phyloP scores from a whole-genome alignment of 345 rosid species.

The Lepidium africanum region DNA sequence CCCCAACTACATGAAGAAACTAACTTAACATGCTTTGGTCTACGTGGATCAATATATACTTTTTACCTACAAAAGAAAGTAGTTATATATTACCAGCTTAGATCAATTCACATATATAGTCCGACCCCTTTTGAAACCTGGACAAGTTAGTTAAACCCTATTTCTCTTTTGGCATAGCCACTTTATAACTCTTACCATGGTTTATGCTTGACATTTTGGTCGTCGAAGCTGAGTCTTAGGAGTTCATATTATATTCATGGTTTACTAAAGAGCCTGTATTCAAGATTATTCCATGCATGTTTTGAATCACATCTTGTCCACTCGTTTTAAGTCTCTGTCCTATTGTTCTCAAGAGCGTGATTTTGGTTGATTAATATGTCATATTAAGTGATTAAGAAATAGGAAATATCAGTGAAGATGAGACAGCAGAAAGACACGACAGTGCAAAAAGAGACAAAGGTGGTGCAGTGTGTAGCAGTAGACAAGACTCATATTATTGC shows the following conservation, averaged over 20 bases:
- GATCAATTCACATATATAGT: not conserved
- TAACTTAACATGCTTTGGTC: too few species aligned
- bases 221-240: not conserved
- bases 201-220: not conserved
- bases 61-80: too few species aligned
- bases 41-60: too few species aligned
- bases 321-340: not conserved
- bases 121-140: not conserved
- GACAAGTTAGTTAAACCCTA: not conserved
- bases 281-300: not conserved
- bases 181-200: not conserved
- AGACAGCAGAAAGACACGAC: constrained; percentile 16
- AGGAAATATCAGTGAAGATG: constrained; percentile 7
- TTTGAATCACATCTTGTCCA: not conserved
- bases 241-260: not conserved
- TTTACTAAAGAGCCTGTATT: not conserved
- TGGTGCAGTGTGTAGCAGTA: not conserved
- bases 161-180: not conserved
- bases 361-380: not conserved
- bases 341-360: not conserved
- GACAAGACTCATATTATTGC: constrained; percentile 7
- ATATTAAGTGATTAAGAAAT: not conserved
- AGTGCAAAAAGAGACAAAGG: constrained; percentile 22
- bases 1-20: too few species aligned
- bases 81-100: not conserved